A percentile compares a stretch with the other conserved stretches of the same genome.
Conservation (phyloP, 495 filamentous ascomycete genomes). For the Durotheca rogersii region DNA sequence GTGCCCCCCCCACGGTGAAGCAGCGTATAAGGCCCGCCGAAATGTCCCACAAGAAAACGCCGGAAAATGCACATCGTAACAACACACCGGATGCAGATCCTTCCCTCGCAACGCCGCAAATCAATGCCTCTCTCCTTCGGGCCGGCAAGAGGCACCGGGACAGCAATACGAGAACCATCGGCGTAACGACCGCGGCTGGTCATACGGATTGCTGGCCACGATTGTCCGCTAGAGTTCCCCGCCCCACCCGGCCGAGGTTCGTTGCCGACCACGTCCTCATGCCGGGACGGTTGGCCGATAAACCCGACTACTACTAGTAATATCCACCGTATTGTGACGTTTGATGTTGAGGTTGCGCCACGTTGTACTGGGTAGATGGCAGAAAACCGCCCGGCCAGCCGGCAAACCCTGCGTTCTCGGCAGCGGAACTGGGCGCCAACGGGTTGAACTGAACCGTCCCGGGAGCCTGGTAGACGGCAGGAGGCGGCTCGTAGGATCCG, state of each 20-base stretch:
- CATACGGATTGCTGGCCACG: neutral
- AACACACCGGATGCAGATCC: neutral
- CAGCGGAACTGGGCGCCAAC: conserved; percentile 14
- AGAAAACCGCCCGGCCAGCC: conserved; percentile 26
- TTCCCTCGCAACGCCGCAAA: neutral
- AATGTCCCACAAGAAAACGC: neutral
- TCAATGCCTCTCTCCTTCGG: neutral
- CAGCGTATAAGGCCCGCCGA: no score
- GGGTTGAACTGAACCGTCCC: conserved; percentile 28
- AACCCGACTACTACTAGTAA: conserved; percentile 29
- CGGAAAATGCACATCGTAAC: neutral
- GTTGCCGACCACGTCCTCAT: neutral
- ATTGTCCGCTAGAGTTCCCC: neutral
- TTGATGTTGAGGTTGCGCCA: conserved; percentile 11
- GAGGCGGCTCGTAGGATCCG: conserved; percentile 49
- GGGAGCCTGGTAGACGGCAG: conserved; percentile 35
- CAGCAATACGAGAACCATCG: neutral
- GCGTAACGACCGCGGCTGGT: neutral
- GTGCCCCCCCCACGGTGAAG: no score
- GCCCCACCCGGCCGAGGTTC: neutral
- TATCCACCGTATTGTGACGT: conserved; percentile 26
- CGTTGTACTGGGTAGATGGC: conserved; percentile 8
- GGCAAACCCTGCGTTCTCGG: conserved; percentile 21
- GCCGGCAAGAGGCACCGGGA: neutral
- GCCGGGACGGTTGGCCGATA: no score